Base-by-base conservation (phyloP, 2,329 filamentous ascomycete species). In the Leptographium galeiforme region DNA sequence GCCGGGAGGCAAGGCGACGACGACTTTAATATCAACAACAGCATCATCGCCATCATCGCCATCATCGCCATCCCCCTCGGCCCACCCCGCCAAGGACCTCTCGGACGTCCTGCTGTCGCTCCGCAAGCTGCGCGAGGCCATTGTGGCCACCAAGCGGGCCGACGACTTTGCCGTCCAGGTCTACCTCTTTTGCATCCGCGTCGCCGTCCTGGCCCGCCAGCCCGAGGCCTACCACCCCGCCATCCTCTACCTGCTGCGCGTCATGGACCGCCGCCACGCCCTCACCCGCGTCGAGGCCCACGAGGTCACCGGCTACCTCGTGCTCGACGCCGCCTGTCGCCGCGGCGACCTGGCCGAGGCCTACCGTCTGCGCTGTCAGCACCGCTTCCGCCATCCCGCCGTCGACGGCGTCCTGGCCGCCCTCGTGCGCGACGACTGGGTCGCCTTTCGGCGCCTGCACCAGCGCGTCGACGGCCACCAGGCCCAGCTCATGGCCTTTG, bases 171-270 rank as follows among this genome's bases (percentile, higher is more conserved):
- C 91, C 1, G 81, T 86, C n/a, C 83, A 89, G 60, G 87, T 84
- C 16, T 95, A 97, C 68, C 81, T 95, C 57, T 97, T 97, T 73
- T 89, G 87, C 62, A 87, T 95, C 61, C 85, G 90, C 53, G 76
- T 90, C 32, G 83, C 87, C 30, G 84, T 98, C 57, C 78, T 95
- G 38, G 81, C 85, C 54, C 81, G 83, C 58, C 84, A 94, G 61
- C 86, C 85, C 60, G 88, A 95, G 60, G 89, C 89, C 1, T 98
- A 97, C 66, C 85, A 91, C 58, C 89, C 91, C 0, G 89, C 91
- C 1, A 79, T 97, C 25, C 77, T 86, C 41, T 82, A 95, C 61
- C 77, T 96, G 2, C 73, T 98, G 13, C 77, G 82, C 46, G 70
- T 71, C 8, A 82, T 97, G 57, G 86, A 94, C 61, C 72, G 76